Percentiles rank a stretch among this genome's conserved stretches.
Evolutionary conservation across 768 basidiomycete species (phyloP).

Genomic region (Hygrocybe punicea): DNA sequence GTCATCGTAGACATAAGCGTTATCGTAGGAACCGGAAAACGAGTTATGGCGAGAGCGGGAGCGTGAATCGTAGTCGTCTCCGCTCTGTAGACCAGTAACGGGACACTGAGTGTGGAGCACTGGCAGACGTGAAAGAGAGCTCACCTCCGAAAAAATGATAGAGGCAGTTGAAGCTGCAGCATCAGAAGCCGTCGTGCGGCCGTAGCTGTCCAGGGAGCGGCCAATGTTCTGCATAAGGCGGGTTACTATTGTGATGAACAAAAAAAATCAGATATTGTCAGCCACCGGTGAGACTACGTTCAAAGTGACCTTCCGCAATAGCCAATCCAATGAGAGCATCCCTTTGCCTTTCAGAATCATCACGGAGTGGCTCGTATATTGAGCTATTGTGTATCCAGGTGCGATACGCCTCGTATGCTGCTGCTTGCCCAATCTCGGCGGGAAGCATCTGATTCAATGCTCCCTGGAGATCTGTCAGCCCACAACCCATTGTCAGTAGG

Average conservation of each 20-base stretch:
- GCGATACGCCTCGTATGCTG: constrained; percentile 73
- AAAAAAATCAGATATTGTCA: not conserved
- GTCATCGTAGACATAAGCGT: constrained; percentile 42
- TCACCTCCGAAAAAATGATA: constrained; percentile 53
- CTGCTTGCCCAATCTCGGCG: constrained; percentile 67
- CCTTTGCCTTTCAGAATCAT: constrained; percentile 57
- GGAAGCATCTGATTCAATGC: constrained; percentile 52
- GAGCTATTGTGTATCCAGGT: constrained; percentile 58
- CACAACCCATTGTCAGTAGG: constrained; percentile 1
- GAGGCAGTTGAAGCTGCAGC: constrained; percentile 67
- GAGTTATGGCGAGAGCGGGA: constrained; percentile 30
- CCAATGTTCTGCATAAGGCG: constrained; percentile 53
- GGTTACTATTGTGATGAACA: constrained; percentile 44
- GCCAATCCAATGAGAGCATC: constrained; percentile 68
- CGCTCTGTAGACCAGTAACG: constrained; percentile 24
- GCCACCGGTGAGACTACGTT: constrained; percentile 3
- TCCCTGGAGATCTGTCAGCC: constrained; percentile 36
- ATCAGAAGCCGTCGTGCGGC: constrained; percentile 53
- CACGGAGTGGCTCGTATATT: constrained; percentile 54
- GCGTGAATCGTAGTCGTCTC: constrained; percentile 31
- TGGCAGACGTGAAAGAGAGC: constrained; percentile 7
- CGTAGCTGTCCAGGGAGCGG: constrained; percentile 43
- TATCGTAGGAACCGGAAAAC: constrained; percentile 24
- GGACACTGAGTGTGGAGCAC: not conserved
- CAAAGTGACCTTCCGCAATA: constrained; percentile 59